phyloP scores from a whole-genome alignment of 129 eudicot species.

The Ambrosia artemisiifolia region DNA sequence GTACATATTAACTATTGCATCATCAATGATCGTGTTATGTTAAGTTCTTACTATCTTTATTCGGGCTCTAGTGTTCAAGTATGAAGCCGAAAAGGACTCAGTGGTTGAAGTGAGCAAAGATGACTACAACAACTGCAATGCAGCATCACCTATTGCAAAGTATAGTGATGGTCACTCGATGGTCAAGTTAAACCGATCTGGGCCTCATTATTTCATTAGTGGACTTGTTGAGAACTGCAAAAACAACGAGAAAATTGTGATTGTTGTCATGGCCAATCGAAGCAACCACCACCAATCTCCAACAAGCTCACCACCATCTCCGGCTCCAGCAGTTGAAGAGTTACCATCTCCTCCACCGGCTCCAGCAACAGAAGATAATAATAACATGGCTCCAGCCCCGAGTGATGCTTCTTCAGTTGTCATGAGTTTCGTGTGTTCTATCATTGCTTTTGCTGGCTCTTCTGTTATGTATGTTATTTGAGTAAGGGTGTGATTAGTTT shows the following conservation, averaged over 20 bases:
- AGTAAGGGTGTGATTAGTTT: conserved; percentile 1
- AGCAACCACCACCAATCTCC: conserved; percentile 29
- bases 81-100: conserved; percentile 55
- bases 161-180: conserved; percentile 28
- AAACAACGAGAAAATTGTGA: conserved; percentile 40
- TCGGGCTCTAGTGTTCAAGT: conserved; percentile 52
- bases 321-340: conserved; percentile 49
- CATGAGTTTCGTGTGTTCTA: conserved; percentile 30
- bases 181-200: conserved; percentile 31
- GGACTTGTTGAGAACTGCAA: conserved; percentile 42
- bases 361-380: conserved; percentile 39
- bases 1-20: no score
- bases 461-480: conserved; percentile 44
- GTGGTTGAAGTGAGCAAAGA: conserved; percentile 67
- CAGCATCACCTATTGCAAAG: conserved; percentile 37
- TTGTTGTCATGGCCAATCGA: conserved; percentile 53
- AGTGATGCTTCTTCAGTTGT: conserved; percentile 37
- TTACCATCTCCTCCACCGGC: conserved; percentile 57
- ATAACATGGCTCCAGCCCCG: conserved; percentile 39
- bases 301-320: conserved; percentile 42
- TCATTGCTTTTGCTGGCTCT: conserved; percentile 50
- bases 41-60: background rate
- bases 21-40: background rate
- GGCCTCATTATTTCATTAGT: conserved; percentile 51
- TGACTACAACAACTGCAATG: conserved; percentile 56